Percentiles rank a stretch among this genome's conserved stretches.
Conservation (phyloP, 176 grass and related monocot species). For the Themeda triandra region DNA sequence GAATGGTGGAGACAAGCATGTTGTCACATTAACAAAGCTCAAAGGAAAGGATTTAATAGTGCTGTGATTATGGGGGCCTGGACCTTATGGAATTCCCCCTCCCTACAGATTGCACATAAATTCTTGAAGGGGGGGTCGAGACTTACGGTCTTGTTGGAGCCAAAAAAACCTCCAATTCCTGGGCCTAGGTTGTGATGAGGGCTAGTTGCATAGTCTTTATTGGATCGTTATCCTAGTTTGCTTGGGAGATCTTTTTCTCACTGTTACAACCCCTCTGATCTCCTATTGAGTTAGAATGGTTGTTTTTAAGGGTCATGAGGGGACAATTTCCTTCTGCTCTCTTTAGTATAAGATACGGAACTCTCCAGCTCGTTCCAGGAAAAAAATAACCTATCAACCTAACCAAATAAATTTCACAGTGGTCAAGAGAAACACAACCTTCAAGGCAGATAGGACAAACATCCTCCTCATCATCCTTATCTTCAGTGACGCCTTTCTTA, state of each 20-base stretch:
- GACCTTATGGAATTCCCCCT: background rate
- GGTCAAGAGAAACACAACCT: slow-evolving; percentile 52
- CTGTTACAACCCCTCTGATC: background rate
- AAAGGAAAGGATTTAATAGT: background rate
- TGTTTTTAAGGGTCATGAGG: background rate
- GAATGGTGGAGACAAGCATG: background rate
- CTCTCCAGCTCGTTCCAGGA: background rate
- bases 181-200: background rate
- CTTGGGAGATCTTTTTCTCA: background rate
- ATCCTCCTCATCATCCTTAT: slow-evolving; percentile 73
- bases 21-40: background rate
- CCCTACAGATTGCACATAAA: background rate
- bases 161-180: background rate
- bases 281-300: background rate
- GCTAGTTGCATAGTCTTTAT: background rate
- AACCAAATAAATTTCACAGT: background rate
- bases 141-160: background rate
- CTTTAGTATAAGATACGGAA: background rate
- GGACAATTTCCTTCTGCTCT: background rate
- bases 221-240: background rate
- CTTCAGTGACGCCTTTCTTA: slow-evolving; percentile 36
- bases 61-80: background rate
- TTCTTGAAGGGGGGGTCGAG: background rate
- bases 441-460: slow-evolving; percentile 97
- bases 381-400: background rate